Evolutionary conservation across 345 rosid genomes (phyloP).

Genomic region (Noccaea caerulescens): DNA sequence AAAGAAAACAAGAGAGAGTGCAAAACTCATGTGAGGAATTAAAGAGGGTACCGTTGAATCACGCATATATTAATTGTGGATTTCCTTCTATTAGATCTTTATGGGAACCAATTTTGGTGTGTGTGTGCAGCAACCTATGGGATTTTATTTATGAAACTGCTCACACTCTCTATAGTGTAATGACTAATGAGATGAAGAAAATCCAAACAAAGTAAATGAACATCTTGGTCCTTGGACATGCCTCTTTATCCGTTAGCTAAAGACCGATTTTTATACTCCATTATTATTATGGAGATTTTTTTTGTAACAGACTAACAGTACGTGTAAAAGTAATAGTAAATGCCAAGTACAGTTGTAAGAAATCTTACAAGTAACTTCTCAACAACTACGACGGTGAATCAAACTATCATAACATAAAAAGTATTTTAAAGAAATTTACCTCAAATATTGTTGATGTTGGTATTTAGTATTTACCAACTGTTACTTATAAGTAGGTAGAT

Average conservation of each 20-base stretch:
- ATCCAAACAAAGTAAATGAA: not conserved
- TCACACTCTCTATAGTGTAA: conserved; percentile 1
- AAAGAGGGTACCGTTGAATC: conserved; percentile 43
- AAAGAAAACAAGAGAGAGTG: conserved; percentile 13
- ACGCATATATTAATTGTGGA: conserved; percentile 38
- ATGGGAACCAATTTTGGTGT: not conserved
- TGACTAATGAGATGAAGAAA: not conserved
- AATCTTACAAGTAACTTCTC: conserved; percentile 35
- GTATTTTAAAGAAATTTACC: conserved; percentile 8
- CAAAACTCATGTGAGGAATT: conserved; percentile 48
- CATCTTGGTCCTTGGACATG: conserved; percentile 13
- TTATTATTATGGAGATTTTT: not conserved
- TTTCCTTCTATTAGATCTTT: conserved; percentile 14
- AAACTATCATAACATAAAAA: not conserved
- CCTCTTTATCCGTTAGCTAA: conserved; percentile 27
- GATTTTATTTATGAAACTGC: not conserved
- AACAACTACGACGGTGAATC: conserved; percentile 39
- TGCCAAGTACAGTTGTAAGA: conserved; percentile 26
- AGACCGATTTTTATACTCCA: conserved; percentile 9
- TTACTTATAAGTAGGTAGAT: conserved; percentile 18
- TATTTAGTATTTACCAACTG: conserved; percentile 32
- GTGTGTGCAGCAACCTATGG: too few relatives aligned
- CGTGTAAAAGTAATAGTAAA: conserved; percentile 22
- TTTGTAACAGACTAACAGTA: not conserved
- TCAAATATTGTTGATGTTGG: conserved; percentile 25